Evolutionary conservation across 208 protist species (phyloP).

Genomic region (Crithidia thermophila): DNA sequence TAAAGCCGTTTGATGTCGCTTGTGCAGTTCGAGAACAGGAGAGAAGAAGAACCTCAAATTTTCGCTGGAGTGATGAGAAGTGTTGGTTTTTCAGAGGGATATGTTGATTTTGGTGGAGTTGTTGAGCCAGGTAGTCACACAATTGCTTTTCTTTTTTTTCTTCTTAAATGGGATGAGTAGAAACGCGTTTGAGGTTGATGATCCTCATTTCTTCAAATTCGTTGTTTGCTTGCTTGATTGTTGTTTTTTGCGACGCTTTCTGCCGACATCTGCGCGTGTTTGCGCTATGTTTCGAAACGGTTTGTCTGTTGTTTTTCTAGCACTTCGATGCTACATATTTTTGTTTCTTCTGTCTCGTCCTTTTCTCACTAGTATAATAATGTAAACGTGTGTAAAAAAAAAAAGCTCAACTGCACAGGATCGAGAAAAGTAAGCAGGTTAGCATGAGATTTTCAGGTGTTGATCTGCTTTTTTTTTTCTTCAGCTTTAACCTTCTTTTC

Average conservation of each 20-base stretch:
- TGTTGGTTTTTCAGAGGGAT: not conserved
- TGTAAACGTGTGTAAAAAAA: no score
- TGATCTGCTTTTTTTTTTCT: no score
- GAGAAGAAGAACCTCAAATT: not conserved
- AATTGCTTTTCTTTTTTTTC: conserved; percentile 5
- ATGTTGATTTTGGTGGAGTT: not conserved
- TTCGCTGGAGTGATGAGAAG: not conserved
- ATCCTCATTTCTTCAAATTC: conserved; percentile 13
- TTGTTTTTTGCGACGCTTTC: not conserved
- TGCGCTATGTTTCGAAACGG: not conserved
- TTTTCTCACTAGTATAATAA: not conserved
- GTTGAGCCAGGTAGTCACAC: not conserved
- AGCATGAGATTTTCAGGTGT: no score
- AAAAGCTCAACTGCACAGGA: no score
- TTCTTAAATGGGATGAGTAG: conserved; percentile 13
- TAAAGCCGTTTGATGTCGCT: no score
- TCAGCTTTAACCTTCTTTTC: no score
- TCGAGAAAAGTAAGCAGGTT: no score
- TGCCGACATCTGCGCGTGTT: not conserved
- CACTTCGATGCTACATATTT: not conserved
- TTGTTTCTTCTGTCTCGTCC: not conserved
- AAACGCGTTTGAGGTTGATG: no score
- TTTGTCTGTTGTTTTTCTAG: not conserved
- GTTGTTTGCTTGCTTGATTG: not conserved
- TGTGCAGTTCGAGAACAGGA: not conserved